Conservation (phyloP, 441 rosid species). For the Euphorbia corollata region DNA sequence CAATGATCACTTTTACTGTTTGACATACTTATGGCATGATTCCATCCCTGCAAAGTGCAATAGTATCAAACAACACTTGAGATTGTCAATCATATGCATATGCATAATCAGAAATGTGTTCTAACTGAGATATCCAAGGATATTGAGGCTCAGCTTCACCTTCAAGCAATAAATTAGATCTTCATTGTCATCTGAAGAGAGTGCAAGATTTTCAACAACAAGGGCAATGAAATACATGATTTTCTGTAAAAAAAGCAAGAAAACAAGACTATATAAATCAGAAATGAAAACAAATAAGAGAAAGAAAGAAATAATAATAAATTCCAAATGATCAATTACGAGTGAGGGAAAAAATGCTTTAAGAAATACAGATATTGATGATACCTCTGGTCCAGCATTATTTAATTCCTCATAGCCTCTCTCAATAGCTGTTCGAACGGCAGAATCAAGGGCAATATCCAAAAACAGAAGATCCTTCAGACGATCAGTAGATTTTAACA, state of each 20-base stretch:
- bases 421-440: conserved; percentile 93
- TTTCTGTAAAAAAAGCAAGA: conserved; percentile 51
- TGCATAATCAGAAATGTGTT: neutral
- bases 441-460: conserved; percentile 90
- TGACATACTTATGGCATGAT: conserved; percentile 56
- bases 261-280: conserved; percentile 20
- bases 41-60: conserved; percentile 74
- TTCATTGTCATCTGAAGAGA: conserved; percentile 88
- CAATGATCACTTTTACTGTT: conserved; percentile 54
- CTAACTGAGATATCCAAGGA: conserved; percentile 7
- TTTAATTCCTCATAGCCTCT: conserved; percentile 85
- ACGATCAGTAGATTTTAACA: conserved; percentile 61
- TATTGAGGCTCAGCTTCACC: conserved; percentile 33
- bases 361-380: conserved; percentile 10
- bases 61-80: conserved; percentile 13
- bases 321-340: conserved; percentile 6
- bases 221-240: conserved; percentile 70
- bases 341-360: conserved; percentile 13
- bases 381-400: conserved; percentile 78
- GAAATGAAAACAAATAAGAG: conserved; percentile 17
- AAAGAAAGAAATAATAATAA: neutral
- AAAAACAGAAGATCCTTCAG: conserved; percentile 88
- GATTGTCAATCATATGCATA: conserved; percentile 14
- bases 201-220: conserved; percentile 91
- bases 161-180: conserved; percentile 87